phyloP scores from a whole-genome alignment of 192 early-diverging fungal genomes.

The Funneliformis mosseae region DNA sequence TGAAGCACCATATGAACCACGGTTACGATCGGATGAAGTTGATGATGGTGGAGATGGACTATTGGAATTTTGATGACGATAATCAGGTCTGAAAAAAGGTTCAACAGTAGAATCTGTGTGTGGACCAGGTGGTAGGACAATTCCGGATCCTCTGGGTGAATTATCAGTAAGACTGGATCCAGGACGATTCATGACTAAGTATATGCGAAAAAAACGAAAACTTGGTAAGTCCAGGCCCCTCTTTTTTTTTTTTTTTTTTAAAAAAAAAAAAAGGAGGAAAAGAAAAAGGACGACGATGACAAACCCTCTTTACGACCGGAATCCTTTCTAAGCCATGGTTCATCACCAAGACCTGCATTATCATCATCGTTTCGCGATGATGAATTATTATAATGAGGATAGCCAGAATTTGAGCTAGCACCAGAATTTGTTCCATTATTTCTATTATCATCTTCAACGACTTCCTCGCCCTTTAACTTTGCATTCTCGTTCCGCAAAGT shows the following conservation, averaged over 20 bases:
- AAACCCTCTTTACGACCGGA: background rate
- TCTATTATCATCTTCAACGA: background rate
- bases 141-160: background rate
- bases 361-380: conserved; percentile 20
- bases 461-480: conserved; percentile 7
- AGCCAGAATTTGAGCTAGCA: background rate
- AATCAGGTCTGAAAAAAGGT: conserved; percentile 25
- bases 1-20: background rate
- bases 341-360: background rate
- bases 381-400: background rate
- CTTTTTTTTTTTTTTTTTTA: too few species aligned
- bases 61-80: conserved; percentile 5
- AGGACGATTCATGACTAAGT: background rate
- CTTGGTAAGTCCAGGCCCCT: background rate
- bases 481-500: background rate
- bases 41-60: background rate
- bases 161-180: background rate
- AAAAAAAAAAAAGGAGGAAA: background rate
- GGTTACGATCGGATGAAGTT: background rate
- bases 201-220: background rate
- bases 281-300: background rate
- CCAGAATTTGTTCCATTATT: background rate
- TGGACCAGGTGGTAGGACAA: conserved; percentile 12
- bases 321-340: conserved; percentile 31
- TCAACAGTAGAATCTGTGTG: conserved; percentile 14